phyloP scores from a whole-genome alignment of 345 rosid genomes.

The Geranium brycei region DNA sequence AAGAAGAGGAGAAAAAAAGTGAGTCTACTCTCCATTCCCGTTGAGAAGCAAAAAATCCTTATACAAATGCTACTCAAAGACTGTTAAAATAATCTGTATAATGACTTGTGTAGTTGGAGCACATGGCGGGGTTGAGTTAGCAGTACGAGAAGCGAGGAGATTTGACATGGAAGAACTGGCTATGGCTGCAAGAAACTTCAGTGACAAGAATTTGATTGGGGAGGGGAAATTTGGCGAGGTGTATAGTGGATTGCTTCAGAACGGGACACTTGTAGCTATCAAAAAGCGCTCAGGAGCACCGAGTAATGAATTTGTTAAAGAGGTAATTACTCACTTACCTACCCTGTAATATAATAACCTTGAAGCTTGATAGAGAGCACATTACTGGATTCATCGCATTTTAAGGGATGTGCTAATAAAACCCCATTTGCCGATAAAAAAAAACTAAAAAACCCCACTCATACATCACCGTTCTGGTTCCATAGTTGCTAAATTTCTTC shows the following conservation, averaged over 20 bases:
- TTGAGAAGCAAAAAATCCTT: too few species aligned
- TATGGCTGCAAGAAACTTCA: constrained; percentile 43
- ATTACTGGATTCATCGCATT: too few species aligned
- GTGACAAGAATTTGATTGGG: constrained; percentile 34
- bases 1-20: too few species aligned
- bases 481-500: too few species aligned
- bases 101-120: constrained; percentile 30
- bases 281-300: constrained; percentile 33
- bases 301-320: constrained; percentile 29
- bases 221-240: constrained; percentile 42
- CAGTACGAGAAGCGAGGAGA: constrained; percentile 21
- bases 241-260: constrained; percentile 38
- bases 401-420: too few species aligned
- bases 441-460: too few species aligned
- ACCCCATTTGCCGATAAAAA: too few species aligned
- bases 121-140: constrained; percentile 15
- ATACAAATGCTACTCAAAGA: background rate
- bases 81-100: background rate
- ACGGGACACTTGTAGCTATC: constrained; percentile 37
- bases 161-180: constrained; percentile 48
- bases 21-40: too few species aligned
- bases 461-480: too few species aligned
- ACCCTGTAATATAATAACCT: too few species aligned
- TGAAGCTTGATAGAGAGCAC: too few species aligned
- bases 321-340: constrained; percentile 21